Conservation (phyloP, 2,329 filamentous ascomycete species). For the Didymella keratinophila region DNA sequence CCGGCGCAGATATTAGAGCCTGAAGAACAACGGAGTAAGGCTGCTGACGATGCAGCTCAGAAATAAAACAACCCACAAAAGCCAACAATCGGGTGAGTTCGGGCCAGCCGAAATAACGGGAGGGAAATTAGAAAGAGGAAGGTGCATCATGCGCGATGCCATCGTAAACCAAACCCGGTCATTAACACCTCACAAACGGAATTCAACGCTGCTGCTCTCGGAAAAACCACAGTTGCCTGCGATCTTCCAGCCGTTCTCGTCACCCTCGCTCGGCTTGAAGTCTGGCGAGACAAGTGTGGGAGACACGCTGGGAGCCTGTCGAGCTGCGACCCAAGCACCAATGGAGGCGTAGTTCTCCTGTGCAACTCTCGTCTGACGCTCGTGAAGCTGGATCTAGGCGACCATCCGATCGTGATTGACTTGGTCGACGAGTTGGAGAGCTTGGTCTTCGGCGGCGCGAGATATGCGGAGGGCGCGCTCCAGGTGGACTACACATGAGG, state of each 20-base stretch:
- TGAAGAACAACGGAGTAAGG: neutral
- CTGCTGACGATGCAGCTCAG: neutral
- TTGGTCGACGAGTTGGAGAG: constrained; percentile 7
- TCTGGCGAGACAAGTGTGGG: neutral
- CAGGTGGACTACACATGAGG: neutral
- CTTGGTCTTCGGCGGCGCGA: neutral
- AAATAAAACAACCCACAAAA: neutral
- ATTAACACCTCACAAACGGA: neutral
- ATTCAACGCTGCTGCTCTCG: neutral
- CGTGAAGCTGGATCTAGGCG: neutral
- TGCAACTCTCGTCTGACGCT: constrained; percentile 1
- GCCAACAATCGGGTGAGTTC: neutral
- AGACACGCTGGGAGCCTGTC: neutral
- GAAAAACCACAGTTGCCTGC: neutral
- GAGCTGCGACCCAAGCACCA: neutral
- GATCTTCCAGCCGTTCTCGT: neutral
- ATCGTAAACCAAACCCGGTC: no score
- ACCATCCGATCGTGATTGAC: constrained; percentile 6
- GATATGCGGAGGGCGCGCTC: neutral
- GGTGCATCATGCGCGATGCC: neutral
- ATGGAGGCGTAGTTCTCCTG: neutral
- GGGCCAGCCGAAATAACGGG: neutral
- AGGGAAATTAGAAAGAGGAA: neutral
- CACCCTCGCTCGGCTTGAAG: neutral
- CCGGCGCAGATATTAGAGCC: neutral